phyloP scores from a whole-genome alignment of 2,329 filamentous ascomycete genomes.

The Emmonsiellopsis sp. region DNA sequence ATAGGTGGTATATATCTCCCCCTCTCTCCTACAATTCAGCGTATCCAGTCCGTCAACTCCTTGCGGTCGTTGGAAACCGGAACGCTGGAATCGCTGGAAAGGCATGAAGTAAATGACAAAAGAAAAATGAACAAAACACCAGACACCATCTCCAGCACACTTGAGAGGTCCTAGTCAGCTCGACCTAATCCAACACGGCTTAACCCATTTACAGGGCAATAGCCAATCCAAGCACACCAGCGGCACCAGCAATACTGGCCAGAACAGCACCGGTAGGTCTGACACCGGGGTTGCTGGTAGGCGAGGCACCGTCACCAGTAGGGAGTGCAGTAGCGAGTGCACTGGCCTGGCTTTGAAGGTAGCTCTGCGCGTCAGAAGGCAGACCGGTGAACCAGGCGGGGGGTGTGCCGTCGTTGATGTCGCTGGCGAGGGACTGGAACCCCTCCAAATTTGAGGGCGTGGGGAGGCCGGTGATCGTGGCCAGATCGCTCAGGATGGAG shows the following conservation, averaged over 20 bases:
- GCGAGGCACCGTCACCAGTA: not conserved
- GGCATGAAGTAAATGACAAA: no score
- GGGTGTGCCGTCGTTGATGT: slow-evolving; percentile 8
- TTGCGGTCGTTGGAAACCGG: no score
- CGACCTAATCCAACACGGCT: not conserved
- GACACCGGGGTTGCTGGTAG: not conserved
- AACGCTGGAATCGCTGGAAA: no score
- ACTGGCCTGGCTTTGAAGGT: slow-evolving; percentile 3
- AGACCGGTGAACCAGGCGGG: slow-evolving; percentile 11
- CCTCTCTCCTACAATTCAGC: no score
- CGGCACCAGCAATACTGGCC: slow-evolving; percentile 12
- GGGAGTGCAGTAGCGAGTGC: not conserved
- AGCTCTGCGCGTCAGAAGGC: slow-evolving; percentile 7
- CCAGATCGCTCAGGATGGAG: not conserved
- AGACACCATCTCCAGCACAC: no score
- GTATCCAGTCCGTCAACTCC: no score
- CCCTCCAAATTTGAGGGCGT: not conserved
- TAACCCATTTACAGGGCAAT: slow-evolving; percentile 9
- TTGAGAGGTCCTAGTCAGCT: no score
- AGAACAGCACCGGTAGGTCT: slow-evolving; percentile 6
- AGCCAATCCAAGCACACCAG: slow-evolving; percentile 13
- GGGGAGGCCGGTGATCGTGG: not conserved
- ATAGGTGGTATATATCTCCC: no score
- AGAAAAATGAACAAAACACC: no score
- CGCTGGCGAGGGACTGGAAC: slow-evolving; percentile 1